Evolutionary conservation across 108 stramenopile species (phyloP).

Genomic region (Discostella stelligeroides): DNA sequence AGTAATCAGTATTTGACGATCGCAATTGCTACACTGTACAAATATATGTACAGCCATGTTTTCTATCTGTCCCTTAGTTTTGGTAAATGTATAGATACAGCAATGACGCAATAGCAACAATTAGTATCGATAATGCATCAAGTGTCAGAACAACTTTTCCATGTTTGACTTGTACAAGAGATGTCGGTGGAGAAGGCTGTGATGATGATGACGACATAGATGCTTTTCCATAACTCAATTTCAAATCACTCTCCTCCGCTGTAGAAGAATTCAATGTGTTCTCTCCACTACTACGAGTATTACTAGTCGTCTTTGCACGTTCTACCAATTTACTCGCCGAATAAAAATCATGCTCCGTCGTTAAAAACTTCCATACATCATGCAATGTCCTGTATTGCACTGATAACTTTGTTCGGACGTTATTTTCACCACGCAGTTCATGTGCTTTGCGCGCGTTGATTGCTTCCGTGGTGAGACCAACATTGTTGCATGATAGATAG

Average conservation of each 20-base stretch:
- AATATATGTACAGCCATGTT: background rate
- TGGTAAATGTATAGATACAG: background rate
- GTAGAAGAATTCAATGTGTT: slow-evolving; percentile 4
- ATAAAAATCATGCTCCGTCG: slow-evolving; percentile 72
- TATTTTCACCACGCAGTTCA: slow-evolving; percentile 59
- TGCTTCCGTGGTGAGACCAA: slow-evolving; percentile 67
- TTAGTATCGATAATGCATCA: background rate
- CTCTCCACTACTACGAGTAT: background rate
- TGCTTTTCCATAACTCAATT: slow-evolving; percentile 41
- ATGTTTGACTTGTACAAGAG: background rate
- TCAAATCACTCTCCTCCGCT: slow-evolving; percentile 24
- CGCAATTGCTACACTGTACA: background rate
- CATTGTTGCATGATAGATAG: slow-evolving; percentile 69
- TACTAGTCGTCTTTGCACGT: slow-evolving; percentile 24
- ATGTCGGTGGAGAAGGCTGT: background rate
- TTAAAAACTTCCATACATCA: slow-evolving; percentile 68
- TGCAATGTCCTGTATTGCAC: slow-evolving; percentile 53
- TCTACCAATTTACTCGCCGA: slow-evolving; percentile 65
- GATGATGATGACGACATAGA: background rate
- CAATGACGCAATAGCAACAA: background rate
- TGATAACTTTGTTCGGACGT: slow-evolving; percentile 52
- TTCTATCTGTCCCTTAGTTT: background rate
- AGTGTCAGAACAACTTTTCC: slow-evolving; percentile 25
- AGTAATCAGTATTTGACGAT: slow-evolving; percentile 51
- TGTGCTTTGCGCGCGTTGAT: slow-evolving; percentile 59